A percentile compares a stretch with the other conserved stretches of the same genome.
These are phyloP conservation scores for Metarhizium robertsii DNA, from an alignment of 2,329 filamentous ascomycete species.

Conservation along the genomic window DNA sequence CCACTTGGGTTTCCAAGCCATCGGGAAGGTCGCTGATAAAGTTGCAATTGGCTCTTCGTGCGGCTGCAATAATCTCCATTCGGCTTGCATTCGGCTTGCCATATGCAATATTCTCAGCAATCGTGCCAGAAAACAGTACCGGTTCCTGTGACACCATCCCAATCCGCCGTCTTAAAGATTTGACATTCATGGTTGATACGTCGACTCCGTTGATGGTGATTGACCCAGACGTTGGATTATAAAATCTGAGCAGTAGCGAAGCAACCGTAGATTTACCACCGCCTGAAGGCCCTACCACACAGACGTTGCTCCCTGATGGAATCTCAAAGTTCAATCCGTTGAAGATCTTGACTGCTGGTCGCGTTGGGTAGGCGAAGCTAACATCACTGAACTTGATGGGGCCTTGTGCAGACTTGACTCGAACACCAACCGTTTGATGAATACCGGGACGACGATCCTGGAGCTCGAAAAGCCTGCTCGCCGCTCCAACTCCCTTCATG, in stretches of 20 bases:
- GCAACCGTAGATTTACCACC: constrained; percentile 96
- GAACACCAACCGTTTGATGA: constrained; percentile 71
- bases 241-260: constrained; percentile 85
- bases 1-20: constrained; percentile 87
- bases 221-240: constrained; percentile 66
- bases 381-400: constrained; percentile 83
- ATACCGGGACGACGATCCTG: constrained; percentile 85
- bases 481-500: constrained; percentile 97
- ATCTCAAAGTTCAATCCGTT: constrained; percentile 83
- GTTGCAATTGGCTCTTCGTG: constrained; percentile 85
- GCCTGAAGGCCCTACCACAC: constrained; percentile 90
- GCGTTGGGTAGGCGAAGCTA: constrained; percentile 83
- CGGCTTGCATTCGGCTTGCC: constrained; percentile 71
- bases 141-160: constrained; percentile 95
- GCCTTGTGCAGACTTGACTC: constrained; percentile 76
- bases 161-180: constrained; percentile 84
- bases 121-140: constrained; percentile 78
- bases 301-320: constrained; percentile 86
- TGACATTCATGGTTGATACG: constrained; percentile 79
- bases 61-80: constrained; percentile 75
- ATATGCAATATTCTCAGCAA: constrained; percentile 87
- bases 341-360: constrained; percentile 88
- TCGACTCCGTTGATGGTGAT: constrained; percentile 82
- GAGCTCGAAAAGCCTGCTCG: constrained; percentile 90
- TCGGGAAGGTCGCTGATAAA: constrained; percentile 97